Evolutionary conservation across 2,329 filamentous ascomycete genomes (phyloP), one percentile per base, ranked within the genome.

Genomic region (Hypoxylon sp.): DNA sequence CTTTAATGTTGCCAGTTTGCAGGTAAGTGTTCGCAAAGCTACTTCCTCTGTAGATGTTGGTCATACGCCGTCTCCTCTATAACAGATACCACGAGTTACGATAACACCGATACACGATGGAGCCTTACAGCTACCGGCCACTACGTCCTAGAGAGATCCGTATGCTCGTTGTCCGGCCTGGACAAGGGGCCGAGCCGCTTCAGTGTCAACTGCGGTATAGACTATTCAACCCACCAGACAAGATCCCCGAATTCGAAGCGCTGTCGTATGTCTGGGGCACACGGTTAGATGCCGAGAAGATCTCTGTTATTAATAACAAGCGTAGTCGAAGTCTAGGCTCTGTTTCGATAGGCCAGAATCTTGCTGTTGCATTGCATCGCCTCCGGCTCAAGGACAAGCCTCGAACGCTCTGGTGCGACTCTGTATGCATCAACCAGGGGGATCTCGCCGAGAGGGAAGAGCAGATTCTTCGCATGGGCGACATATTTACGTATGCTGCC

Each of bases 221-320:
- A 39, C 7, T 19, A 19, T 39, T 39, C 19, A 12, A 39, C 19
- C n/a, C 37, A 16, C 37, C 37, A 39, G 6, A 16, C 6, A 16
- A 6, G 5, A 12, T 34, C 27, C 52, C 52, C 6, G 7, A 27
- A 27, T 55, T 55, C 16, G 52, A 55, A 27, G 52, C 52, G 37
- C 52, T 55, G 16, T 55, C 52, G 25, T 55, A 55, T 27, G 39
- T 34, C n/a, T 55, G 52, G 52, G 52, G 52, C 4, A 16, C 30
- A 8, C 52, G 46, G 52, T 46, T 39, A 4, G 27, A 55, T 25
- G 25, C 52, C 2, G 52, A 55, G 14, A n/a, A 46, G 19, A 46
- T 55, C 39, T 39, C n/a, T 39, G 37, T 39, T 8, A 39, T 39
- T 7, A 39, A 39, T 19, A 39, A 39, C 5, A 16, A 16, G 6